Base-by-base conservation (phyloP, 352 stramenopile species). In the Blastocystis hominis region DNA sequence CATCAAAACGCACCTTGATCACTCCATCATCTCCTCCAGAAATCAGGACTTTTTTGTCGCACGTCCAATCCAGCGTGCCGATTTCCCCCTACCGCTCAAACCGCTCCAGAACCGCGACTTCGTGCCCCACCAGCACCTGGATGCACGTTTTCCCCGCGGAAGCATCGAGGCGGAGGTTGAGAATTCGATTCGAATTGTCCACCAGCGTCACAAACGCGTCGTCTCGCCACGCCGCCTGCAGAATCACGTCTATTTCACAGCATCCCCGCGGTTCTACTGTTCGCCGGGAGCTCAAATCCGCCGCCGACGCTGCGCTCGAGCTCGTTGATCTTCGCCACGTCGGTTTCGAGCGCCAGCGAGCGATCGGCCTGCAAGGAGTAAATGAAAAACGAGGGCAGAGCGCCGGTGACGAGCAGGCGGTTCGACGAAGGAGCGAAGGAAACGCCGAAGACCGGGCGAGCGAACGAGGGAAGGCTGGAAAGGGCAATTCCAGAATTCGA, bases 141-240 rank as follows among this genome's bases (percentile, higher is more conserved):
- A 84, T 64, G n/a, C 24, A 34, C 30, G 30, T 47, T 1, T 38
- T 63, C n/a, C 3, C 44, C 46, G 24, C 36, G 24, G 50, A 3
- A 30, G 20, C 24, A n/a, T 30, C 62, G 53, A 38, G 68, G 20
- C 56, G 47, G 34, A 84, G 9, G 44, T 64, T 66, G 50, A 66
- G 59, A 46, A 84, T 84, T 36, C 47, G 46, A 34, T 66, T 66
- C 7, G 62, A n/a, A 53, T 84, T 66, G 44, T 84, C 72, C n/a
- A 84, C 72, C 13, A 84, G 46, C n/a, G 72, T 84, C 10, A 56
- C 53, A n/a, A 40, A 24, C 24, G 7, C 46, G n/a, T 68, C 53
- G 46, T 68, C 34, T 34, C 56, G 36, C 72, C 72, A 84, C 9
- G 38, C n/a, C 20, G 72, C 34, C 17, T 84, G 30, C 72, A 84